A percentile compares a stretch with the other conserved stretches of the same genome.
phyloP scores from a whole-genome alignment of 768 basidiomycete species.

The Asterophora parasitica region DNA sequence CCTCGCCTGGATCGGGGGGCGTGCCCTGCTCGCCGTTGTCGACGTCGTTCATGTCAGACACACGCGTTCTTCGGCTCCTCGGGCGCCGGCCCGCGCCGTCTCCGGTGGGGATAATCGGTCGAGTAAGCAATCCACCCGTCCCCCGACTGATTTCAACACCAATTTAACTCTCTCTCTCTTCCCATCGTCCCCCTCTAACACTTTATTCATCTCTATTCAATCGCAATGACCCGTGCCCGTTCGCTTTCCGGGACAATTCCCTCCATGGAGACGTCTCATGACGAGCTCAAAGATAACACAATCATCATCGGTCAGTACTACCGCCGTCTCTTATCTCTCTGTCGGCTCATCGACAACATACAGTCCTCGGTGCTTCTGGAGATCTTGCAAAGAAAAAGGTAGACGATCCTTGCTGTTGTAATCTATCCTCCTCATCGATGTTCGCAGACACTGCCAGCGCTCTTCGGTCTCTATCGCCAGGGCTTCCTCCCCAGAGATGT shows the following conservation, averaged over 20 bases:
- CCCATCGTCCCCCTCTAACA: constrained; percentile 11
- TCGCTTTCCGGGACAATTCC: constrained; percentile 80
- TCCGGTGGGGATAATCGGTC: constrained; percentile 10
- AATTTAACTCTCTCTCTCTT: constrained; percentile 11
- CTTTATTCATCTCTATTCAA: constrained; percentile 15
- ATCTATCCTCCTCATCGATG: constrained; percentile 10
- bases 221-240: constrained; percentile 43
- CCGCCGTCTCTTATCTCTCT: constrained; percentile 13
- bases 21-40: constrained; percentile 20
- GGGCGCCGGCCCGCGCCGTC: constrained; percentile 7
- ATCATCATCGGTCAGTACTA: constrained; percentile 71
- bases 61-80: not conserved
- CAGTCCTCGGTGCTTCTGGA: constrained; percentile 93
- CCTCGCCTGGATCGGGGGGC: constrained; percentile 40
- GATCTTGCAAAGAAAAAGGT: constrained; percentile 99
- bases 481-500: constrained; percentile 77
- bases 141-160: constrained; percentile 5
- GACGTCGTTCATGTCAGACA: too few relatives aligned
- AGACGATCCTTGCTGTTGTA: constrained; percentile 6
- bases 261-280: constrained; percentile 74
- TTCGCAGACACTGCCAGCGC: constrained; percentile 85
- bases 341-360: constrained; percentile 10
- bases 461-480: constrained; percentile 83
- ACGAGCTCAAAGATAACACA: constrained; percentile 82
- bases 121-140: constrained; percentile 9